A percentile compares a stretch with the other conserved stretches of the same genome.
Evolutionary conservation across 1,284 basidiomycete genomes (phyloP).

Genomic region (Heterobasidion parviporum): DNA sequence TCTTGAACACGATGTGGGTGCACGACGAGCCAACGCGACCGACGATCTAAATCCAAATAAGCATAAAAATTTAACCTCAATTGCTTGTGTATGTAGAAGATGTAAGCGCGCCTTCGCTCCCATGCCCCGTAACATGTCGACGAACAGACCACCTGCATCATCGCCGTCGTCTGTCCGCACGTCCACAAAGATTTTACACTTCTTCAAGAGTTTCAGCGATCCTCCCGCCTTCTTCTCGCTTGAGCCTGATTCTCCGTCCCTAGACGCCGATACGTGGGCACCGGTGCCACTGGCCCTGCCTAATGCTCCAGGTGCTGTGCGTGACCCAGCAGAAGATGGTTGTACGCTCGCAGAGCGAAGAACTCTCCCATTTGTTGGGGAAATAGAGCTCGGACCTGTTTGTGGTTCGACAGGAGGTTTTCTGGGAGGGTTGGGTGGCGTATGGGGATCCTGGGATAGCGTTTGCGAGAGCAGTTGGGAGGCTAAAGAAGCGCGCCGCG

Average conservation of each 20-base stretch:
- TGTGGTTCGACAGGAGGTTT: neutral
- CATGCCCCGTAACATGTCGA: conserved; percentile 74
- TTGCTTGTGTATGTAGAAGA: neutral
- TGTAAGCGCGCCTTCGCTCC: conserved; percentile 69
- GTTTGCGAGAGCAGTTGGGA: conserved; percentile 51
- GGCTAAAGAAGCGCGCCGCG: conserved; percentile 50
- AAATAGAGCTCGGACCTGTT: conserved; percentile 12
- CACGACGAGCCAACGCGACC: conserved; percentile 65
- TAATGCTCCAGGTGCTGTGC: conserved; percentile 12
- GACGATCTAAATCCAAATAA: conserved; percentile 36
- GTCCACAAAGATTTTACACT: conserved; percentile 85
- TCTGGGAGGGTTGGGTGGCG: conserved; percentile 19
- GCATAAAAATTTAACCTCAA: conserved; percentile 2
- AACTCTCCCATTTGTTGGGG: conserved; percentile 14
- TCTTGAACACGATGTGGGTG: conserved; percentile 90
- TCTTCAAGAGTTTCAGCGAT: conserved; percentile 46
- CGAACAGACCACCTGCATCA: conserved; percentile 77
- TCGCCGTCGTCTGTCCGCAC: conserved; percentile 83
- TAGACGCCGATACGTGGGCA: conserved; percentile 12
- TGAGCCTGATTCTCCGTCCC: conserved; percentile 1
- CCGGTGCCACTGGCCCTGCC: conserved; percentile 10
- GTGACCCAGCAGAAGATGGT: conserved; percentile 6
- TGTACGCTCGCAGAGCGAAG: conserved; percentile 27
- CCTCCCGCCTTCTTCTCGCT: conserved; percentile 6
- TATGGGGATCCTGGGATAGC: conserved; percentile 34